Base-by-base conservation (phyloP, 192 early-diverging fungal genomes). In the Phycomyces nitens region DNA sequence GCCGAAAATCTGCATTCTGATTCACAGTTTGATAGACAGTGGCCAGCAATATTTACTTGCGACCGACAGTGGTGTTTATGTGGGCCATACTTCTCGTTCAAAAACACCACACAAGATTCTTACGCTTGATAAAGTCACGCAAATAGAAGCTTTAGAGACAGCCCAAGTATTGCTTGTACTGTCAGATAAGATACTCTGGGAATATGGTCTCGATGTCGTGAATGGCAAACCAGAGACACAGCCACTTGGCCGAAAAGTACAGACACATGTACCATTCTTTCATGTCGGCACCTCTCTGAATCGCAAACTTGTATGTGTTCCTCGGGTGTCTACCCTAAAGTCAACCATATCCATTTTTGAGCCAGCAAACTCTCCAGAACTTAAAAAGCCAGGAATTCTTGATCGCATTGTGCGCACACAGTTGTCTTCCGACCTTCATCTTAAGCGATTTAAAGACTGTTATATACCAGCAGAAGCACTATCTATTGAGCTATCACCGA, bases 381-480 rank as follows among this genome's bases (percentile, higher is more conserved):
- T 89, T 14, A 78, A 91, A 47, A 77, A 80, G 8, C 78, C 84
- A 27, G 82, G 88, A 65, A 92, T 94, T 66, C 62, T 96, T 40
- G 56, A 60, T 16, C 42, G 55, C 11, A 51, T 51, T 11, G 47
- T 41, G 0, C 74, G 40, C 75, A 80, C 14, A 71, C 70, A 41
- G 79, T 67, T 60, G 74, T 76, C 6, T 73, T 61, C 18, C 68
- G 55, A 63, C 50, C 41, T 62, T 12, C 84, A 34, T 72, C 81
- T 72, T 72, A 80, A 69, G 53, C 75, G 72, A 49, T 82, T 88
- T 75, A 81, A 93, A 81, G 93, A 98, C 69, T 91, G 92, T 69
- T 98, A 96, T 65, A 89, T 97, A 69, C 94, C 94, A 16, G 80
- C 88, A 34, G 94, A 97, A 80, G 83, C 89, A 16, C 88, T 79